These are phyloP conservation scores for Phanerochaete sordida DNA, from an alignment of 768 basidiomycete genomes.

Conservation along the genomic window DNA sequence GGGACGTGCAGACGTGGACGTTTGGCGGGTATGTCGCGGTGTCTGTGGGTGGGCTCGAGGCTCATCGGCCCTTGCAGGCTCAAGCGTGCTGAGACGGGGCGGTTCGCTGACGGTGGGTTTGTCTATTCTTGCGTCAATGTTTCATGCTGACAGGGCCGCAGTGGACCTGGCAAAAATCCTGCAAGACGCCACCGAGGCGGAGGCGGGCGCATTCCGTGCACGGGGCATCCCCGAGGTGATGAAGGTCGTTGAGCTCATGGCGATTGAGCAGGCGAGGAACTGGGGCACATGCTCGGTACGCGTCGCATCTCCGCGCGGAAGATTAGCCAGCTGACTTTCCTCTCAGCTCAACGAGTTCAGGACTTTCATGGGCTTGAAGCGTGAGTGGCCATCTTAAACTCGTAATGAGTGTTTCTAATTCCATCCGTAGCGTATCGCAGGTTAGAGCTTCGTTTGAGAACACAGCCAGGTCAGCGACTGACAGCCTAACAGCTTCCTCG, in stretches of 20 bases:
- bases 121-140: background rate
- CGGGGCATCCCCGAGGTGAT: constrained; percentile 65
- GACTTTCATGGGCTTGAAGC: constrained; percentile 64
- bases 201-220: constrained; percentile 64
- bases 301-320: background rate
- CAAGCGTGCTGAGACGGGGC: background rate
- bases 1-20: background rate
- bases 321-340: background rate
- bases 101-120: background rate
- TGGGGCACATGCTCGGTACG: constrained; percentile 75
- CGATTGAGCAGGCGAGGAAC: constrained; percentile 59
- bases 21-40: constrained; percentile 3
- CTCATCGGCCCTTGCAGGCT: background rate
- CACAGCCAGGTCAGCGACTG: too few species aligned
- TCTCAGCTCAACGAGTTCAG: constrained; percentile 27
- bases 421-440: constrained; percentile 10
- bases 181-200: constrained; percentile 54
- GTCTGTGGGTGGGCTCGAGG: background rate
- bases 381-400: constrained; percentile 32
- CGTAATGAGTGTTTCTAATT: too few species aligned
- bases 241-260: constrained; percentile 65
- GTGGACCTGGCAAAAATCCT: constrained; percentile 59
- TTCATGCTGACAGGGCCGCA: background rate
- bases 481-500: constrained; percentile 11
- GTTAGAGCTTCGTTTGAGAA: too few species aligned